Base-by-base conservation (phyloP, 768 basidiomycete species). In the Agaricus sinodeliciosus region DNA sequence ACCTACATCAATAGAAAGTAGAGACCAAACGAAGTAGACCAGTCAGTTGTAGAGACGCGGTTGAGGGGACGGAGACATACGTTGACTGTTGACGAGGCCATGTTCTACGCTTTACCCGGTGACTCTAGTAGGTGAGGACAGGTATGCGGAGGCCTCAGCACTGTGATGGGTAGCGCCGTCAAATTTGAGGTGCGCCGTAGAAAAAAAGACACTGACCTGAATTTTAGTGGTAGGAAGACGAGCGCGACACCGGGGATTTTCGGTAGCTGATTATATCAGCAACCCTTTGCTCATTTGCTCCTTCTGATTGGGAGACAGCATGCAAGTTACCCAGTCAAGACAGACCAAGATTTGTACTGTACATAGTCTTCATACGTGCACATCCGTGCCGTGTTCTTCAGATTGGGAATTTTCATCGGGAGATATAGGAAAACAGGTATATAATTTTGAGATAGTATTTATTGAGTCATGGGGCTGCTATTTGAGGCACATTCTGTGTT, bases 81-180 rank as follows among this genome's bases (percentile, higher is more conserved):
- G 69, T 87, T 89, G 64, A 88, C 74, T 58, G 87, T 88, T 63
- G 84, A 68, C 60, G 87, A 87, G 62, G 73, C 81, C 87, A 89
- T 89, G 60, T 31, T 60, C 61, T 58, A 50, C 57, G 54, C 62
- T 63, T 62, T 65, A 66, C 68, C 65, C 57, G 58, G 57, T 47
- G 37, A 58, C 59, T 61, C 56, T 54, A 60, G 55, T 64, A 25
- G 27, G 55, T 61, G 59, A 59, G 64, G 64, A 58, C 61, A 63
- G 64, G 54, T 60, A 56, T 51, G 61, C 60, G 55, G 55, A 52
- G 59, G 51, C 61, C 63, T 61, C 57, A 48, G 58, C 58, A 58
- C 56, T 59, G 42, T 15, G 50, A 44, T 40, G 35, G 3, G 22
- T 9, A 22, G 9, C 9, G 19, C 25, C 18, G 46, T 42, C 36